A percentile compares a stretch with the other conserved stretches of the same genome.
Conservation (phyloP, 116 monocot genomes). For the Iris pallida region DNA sequence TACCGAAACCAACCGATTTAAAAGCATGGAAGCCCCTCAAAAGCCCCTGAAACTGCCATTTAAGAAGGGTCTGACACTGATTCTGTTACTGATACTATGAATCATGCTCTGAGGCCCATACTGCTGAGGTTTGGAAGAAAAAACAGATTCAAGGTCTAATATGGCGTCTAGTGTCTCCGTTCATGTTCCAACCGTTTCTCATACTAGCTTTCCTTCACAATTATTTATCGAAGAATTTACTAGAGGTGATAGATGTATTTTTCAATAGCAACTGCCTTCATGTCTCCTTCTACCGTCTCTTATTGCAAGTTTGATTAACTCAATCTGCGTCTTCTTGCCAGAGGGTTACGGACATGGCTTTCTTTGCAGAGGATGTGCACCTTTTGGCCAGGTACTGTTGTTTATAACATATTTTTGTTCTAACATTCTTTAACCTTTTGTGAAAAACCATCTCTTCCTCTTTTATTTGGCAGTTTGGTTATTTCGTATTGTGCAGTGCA, state of each 20-base stretch:
- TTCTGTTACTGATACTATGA: not conserved
- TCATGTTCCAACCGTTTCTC: too few species aligned
- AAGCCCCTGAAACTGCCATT: too few species aligned
- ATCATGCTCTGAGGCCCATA: not conserved
- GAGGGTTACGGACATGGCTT: slow-evolving; percentile 98
- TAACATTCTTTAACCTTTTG: not conserved
- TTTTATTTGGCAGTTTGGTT: slow-evolving; percentile 8
- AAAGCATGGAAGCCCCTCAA: too few species aligned
- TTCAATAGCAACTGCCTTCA: too few species aligned
- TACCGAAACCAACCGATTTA: too few species aligned
- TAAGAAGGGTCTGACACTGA: too few species aligned
- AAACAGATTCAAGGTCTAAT: too few species aligned
- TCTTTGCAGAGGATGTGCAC: slow-evolving; percentile 99
- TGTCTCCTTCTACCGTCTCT: not conserved
- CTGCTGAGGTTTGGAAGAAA: not conserved
- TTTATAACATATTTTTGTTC: slow-evolving; percentile 1
- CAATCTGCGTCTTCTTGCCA: slow-evolving; percentile 23
- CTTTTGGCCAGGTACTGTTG: slow-evolving; percentile 70
- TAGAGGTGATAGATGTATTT: too few species aligned
- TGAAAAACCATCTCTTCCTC: not conserved
- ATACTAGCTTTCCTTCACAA: too few species aligned
- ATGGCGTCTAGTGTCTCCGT: not conserved
- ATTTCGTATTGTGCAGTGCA: slow-evolving; percentile 58
- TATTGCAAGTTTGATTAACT: slow-evolving; percentile 25
- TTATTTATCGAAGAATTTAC: too few species aligned